A percentile compares a stretch with the other conserved stretches of the same genome.
Evolutionary conservation across 768 basidiomycete genomes (phyloP).

Genomic region (Psilocybe subaeruginosa): DNA sequence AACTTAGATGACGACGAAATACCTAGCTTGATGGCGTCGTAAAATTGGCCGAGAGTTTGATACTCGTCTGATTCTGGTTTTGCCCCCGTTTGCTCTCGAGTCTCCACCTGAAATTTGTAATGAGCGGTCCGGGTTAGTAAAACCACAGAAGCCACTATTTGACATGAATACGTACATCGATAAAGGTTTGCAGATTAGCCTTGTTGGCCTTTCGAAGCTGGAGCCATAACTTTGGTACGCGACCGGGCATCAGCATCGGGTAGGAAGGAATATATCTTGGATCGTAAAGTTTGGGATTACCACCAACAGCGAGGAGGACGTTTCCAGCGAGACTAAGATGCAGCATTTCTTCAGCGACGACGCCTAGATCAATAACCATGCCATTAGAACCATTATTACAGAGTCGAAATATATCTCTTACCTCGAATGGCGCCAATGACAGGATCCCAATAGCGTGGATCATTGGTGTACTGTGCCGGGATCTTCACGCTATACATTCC

Average conservation of each 20-base stretch:
- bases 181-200: neutral
- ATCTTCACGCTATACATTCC: constrained; percentile 9
- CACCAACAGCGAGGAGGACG: neutral
- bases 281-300: constrained; percentile 2
- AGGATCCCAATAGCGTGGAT: constrained; percentile 19
- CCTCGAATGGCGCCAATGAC: constrained; percentile 14
- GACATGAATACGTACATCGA: neutral
- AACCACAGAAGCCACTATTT: neutral
- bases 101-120: neutral
- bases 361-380: neutral
- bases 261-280: neutral
- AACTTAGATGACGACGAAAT: neutral
- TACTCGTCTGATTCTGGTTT: neutral
- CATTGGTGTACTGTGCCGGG: constrained; percentile 13
- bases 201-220: neutral
- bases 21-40: constrained; percentile 5
- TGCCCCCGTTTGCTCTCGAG: neutral
- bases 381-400: neutral
- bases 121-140: neutral
- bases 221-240: neutral
- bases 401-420: neutral
- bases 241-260: neutral
- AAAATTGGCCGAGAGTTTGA: constrained; percentile 5
- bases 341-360: constrained; percentile 7
- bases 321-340: constrained; percentile 6